These are phyloP conservation scores for Saccharomyces hybrid DNA, from an alignment of 1,139 yeast species.

Conservation along the genomic window DNA sequence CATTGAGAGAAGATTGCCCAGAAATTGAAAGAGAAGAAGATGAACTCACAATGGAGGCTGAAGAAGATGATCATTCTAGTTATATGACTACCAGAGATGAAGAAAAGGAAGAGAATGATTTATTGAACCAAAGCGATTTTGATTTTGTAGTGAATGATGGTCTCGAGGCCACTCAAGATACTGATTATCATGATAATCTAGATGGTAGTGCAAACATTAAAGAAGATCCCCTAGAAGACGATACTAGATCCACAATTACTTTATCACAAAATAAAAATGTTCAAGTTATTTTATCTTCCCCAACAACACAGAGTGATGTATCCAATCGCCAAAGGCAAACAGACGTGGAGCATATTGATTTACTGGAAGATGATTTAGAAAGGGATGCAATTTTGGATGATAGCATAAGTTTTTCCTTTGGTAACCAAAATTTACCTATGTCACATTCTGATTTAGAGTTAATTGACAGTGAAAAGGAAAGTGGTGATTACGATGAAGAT, in stretches of 20 bases:
- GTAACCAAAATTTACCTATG: constrained; percentile 4
- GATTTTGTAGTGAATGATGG: constrained; percentile 29
- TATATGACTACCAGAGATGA: constrained; percentile 27
- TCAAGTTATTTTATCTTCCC: constrained; percentile 19
- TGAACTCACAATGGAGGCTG: constrained; percentile 29
- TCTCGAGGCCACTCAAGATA: constrained; percentile 11
- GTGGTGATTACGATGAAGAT: constrained; percentile 7
- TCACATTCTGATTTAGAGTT: constrained; percentile 20
- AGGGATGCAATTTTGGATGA: neutral
- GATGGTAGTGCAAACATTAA: neutral
- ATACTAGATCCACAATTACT: neutral
- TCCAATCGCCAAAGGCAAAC: neutral
- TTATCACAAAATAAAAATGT: constrained; percentile 6
- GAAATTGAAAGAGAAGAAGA: constrained; percentile 7
- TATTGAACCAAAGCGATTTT: constrained; percentile 22
- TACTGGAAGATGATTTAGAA: constrained; percentile 14
- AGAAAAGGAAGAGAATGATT: constrained; percentile 19
- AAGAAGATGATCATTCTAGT: constrained; percentile 26
- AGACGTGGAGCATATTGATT: constrained; percentile 17
- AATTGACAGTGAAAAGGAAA: constrained; percentile 14
- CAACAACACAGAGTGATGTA: constrained; percentile 6
- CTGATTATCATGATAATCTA: constrained; percentile 10
- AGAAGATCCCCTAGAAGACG: neutral
- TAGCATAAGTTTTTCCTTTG: constrained; percentile 4
- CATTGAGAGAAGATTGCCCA: constrained; percentile 1